Percentiles rank a stretch among this genome's conserved stretches.
Evolutionary conservation across 2,329 filamentous ascomycete species (phyloP).

Genomic region (Claviceps citrina): DNA sequence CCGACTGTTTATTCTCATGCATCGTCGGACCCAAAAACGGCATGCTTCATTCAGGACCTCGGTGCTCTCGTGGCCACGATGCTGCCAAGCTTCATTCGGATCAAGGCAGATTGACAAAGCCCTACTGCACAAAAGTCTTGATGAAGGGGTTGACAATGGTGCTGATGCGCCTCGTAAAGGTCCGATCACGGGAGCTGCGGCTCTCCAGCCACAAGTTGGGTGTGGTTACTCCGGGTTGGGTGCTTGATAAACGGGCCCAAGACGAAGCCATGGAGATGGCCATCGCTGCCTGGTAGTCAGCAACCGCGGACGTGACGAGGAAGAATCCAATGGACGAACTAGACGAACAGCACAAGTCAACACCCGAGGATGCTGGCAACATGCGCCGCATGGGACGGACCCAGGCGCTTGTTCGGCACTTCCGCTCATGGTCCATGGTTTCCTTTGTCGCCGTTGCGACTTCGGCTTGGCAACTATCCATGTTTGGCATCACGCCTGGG

Average conservation of each 20-base stretch:
- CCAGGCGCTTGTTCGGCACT: constrained; percentile 5
- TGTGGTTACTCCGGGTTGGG: no score
- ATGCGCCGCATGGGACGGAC: constrained; percentile 6
- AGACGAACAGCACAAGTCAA: constrained; percentile 2
- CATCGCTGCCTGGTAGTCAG: neutral
- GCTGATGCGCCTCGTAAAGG: no score
- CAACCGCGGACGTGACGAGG: neutral
- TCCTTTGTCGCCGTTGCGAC: constrained; percentile 4
- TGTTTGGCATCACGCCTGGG: constrained; percentile 3
- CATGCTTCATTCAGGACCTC: no score
- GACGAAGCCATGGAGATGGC: neutral
- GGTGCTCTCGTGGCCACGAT: no score
- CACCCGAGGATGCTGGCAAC: constrained; percentile 2
- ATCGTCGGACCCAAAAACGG: no score
- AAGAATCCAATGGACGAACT: neutral
- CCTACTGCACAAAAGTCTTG: no score
- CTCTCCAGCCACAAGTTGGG: no score
- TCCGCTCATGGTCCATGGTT: constrained; percentile 3
- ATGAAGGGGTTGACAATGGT: no score
- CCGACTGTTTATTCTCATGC: no score
- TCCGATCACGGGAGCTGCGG: no score
- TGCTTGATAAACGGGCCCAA: no score
- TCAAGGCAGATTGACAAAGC: no score
- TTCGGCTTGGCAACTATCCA: constrained; percentile 1
- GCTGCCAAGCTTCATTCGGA: neutral